Conservation (phyloP, 768 basidiomycete genomes). For the Chalciporus chontae region DNA sequence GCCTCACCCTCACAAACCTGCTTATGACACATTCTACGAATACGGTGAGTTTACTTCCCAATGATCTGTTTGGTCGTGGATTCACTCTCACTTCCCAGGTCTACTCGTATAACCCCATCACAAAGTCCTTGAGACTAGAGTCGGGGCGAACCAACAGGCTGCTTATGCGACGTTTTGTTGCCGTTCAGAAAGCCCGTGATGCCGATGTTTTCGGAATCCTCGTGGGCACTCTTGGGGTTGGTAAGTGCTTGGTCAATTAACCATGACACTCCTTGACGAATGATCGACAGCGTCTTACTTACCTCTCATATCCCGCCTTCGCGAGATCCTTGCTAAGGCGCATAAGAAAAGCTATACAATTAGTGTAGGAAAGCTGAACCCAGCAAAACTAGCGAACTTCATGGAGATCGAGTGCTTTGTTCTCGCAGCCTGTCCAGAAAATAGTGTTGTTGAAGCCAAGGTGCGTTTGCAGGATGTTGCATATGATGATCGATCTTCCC, state of each 20-base stretch:
- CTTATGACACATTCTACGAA: conserved; percentile 75
- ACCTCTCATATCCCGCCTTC: conserved; percentile 79
- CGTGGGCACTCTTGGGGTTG: conserved; percentile 89
- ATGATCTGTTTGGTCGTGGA: background rate
- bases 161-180: conserved; percentile 86
- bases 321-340: conserved; percentile 56
- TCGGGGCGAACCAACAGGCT: conserved; percentile 72
- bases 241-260: conserved; percentile 37
- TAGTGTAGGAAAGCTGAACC: conserved; percentile 91
- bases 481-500: background rate
- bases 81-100: conserved; percentile 45
- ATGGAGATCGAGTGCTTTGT: conserved; percentile 95
- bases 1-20: conserved; percentile 76
- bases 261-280: background rate
- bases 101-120: conserved; percentile 68
- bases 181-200: conserved; percentile 83
- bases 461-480: conserved; percentile 26
- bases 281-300: conserved; percentile 68
- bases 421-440: conserved; percentile 92
- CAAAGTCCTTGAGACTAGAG: conserved; percentile 46
- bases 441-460: conserved; percentile 75
- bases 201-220: conserved; percentile 95
- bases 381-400: conserved; percentile 93
- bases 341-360: conserved; percentile 94
- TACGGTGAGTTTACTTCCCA: conserved; percentile 40